Conservation (phyloP, 1,284 basidiomycete species). For the Cryptococcus hybrid region DNA sequence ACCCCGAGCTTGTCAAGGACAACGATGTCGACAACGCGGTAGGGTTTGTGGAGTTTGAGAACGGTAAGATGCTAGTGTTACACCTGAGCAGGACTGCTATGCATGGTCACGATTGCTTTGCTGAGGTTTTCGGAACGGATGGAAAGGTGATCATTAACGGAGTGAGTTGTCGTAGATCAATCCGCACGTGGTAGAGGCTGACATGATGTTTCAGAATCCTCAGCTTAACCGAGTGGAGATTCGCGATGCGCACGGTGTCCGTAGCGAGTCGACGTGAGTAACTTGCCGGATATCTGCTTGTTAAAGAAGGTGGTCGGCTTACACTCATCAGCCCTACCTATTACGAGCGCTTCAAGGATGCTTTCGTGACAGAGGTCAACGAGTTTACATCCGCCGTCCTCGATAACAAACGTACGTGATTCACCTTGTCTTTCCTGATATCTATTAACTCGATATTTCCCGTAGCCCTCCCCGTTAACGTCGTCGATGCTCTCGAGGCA, state of each 20-base stretch:
- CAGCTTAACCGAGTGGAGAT: constrained; percentile 26
- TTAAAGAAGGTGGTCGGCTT: too few species aligned
- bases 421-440: constrained; percentile 6
- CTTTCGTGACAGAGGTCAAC: constrained; percentile 33
- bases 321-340: constrained; percentile 4
- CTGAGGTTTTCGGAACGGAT: constrained; percentile 31
- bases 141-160: constrained; percentile 29
- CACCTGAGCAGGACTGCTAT: constrained; percentile 29
- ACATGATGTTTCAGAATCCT: constrained; percentile 16
- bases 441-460: not conserved
- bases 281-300: too few species aligned
- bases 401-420: constrained; percentile 10
- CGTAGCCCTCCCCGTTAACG: constrained; percentile 17
- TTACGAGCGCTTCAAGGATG: constrained; percentile 27
- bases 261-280: constrained; percentile 22
- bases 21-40: constrained; percentile 34
- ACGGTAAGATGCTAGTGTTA: constrained; percentile 14
- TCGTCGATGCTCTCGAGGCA: constrained; percentile 29
- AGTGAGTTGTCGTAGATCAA: constrained; percentile 8
- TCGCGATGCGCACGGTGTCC: constrained; percentile 30
- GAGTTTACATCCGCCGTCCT: constrained; percentile 10
- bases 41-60: constrained; percentile 24
- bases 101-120: constrained; percentile 30
- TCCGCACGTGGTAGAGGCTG: not conserved
- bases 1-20: constrained; percentile 25